Conservation (phyloP, 2,329 filamentous ascomycete genomes). For the Colletotrichum sp. region DNA sequence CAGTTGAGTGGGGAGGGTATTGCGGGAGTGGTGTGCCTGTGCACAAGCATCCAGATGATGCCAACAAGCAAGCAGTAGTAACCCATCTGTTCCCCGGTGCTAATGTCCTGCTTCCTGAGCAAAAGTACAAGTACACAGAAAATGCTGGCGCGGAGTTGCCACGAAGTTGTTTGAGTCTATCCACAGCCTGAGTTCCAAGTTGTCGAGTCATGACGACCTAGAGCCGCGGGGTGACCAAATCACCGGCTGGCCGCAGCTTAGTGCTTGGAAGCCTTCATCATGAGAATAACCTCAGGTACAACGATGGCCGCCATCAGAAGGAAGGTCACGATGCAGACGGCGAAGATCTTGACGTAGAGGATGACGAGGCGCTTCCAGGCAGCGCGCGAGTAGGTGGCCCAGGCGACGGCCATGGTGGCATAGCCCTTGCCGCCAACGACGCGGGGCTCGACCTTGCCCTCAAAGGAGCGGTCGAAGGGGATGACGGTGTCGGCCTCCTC, state of each 20-base stretch:
- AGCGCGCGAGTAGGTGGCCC: conserved; percentile 76
- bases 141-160: background rate
- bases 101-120: background rate
- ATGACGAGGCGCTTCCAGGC: conserved; percentile 77
- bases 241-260: background rate
- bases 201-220: background rate
- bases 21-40: background rate
- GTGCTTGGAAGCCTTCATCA: conserved; percentile 28
- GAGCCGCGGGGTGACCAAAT: background rate
- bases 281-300: conserved; percentile 54
- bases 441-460: conserved; percentile 76
- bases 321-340: conserved; percentile 54
- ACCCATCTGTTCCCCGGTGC: background rate
- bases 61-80: background rate
- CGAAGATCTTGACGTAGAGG: conserved; percentile 75
- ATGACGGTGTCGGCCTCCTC: conserved; percentile 84
- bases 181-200: background rate
- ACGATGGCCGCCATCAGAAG: conserved; percentile 55
- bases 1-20: background rate
- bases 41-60: background rate
- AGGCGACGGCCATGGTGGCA: conserved; percentile 76
- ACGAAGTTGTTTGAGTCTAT: background rate
- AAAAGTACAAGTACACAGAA: background rate
- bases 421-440: conserved; percentile 76
- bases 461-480: conserved; percentile 87